Percentiles rank a stretch among this genome's conserved stretches.
Evolutionary conservation across 2,329 filamentous ascomycete species (phyloP).

Genomic region (Colletotrichum tofieldiae): DNA sequence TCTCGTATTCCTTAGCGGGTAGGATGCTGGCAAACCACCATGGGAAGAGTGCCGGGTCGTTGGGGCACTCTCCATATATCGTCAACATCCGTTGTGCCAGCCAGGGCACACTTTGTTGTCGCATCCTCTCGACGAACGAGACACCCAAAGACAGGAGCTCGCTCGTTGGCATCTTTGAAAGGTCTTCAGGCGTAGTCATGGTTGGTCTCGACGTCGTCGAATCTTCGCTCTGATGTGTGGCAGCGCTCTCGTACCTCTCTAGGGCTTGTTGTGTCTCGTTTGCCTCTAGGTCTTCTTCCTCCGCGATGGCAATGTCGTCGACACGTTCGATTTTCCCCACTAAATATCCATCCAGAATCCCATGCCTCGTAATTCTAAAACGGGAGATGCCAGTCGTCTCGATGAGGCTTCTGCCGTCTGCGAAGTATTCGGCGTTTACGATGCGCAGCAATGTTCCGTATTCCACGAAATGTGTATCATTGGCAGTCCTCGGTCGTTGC

Average conservation of each 20-base stretch:
- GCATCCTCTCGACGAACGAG: slow-evolving; percentile 80
- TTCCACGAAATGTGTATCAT: slow-evolving; percentile 70
- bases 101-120: slow-evolving; percentile 80
- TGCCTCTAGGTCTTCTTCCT: slow-evolving; percentile 84
- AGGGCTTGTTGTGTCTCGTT: slow-evolving; percentile 67
- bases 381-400: slow-evolving; percentile 84
- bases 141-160: slow-evolving; percentile 77
- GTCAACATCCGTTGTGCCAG: slow-evolving; percentile 79
- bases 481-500: slow-evolving; percentile 63
- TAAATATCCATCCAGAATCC: slow-evolving; percentile 81
- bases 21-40: slow-evolving; percentile 93
- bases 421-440: slow-evolving; percentile 79
- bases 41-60: slow-evolving; percentile 83
- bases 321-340: slow-evolving; percentile 83
- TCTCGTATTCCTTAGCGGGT: slow-evolving; percentile 83
- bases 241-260: slow-evolving; percentile 30
- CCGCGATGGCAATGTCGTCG: slow-evolving; percentile 85
- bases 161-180: slow-evolving; percentile 77
- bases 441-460: slow-evolving; percentile 87
- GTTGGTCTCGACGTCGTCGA: slow-evolving; percentile 1
- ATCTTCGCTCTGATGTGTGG: slow-evolving; percentile 35
- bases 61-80: slow-evolving; percentile 83
- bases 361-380: slow-evolving; percentile 79
- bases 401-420: slow-evolving; percentile 86
- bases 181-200: slow-evolving; percentile 49